phyloP scores from a whole-genome alignment of 2,329 filamentous ascomycete species.

The Trichoderma pleuroti region DNA sequence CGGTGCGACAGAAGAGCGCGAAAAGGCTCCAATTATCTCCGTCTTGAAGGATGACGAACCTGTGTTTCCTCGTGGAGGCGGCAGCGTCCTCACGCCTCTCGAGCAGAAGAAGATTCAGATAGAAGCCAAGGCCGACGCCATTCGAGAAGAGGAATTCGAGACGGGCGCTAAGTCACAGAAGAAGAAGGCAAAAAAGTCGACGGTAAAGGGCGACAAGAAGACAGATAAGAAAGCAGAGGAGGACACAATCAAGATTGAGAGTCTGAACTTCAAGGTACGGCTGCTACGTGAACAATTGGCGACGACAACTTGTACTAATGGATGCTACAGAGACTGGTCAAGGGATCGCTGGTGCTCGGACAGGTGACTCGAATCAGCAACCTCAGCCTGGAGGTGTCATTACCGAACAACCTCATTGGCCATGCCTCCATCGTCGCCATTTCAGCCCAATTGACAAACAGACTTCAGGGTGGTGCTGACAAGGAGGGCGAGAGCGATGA shows the following conservation, averaged over 20 bases:
- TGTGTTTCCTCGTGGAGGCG: constrained; percentile 88
- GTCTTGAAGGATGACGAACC: constrained; percentile 73
- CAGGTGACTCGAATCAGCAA: constrained; percentile 78
- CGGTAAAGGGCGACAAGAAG: constrained; percentile 50
- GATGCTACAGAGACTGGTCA: constrained; percentile 64
- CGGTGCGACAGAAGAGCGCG: constrained; percentile 28
- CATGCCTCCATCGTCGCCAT: constrained; percentile 91
- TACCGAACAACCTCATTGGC: constrained; percentile 90
- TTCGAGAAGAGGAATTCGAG: constrained; percentile 74
- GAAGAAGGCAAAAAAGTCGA: constrained; percentile 58
- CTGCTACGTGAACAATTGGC: not conserved
- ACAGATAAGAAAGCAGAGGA: constrained; percentile 47
- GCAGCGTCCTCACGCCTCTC: constrained; percentile 82
- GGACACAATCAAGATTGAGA: constrained; percentile 69
- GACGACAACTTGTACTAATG: not conserved
- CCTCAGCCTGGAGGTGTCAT: constrained; percentile 72
- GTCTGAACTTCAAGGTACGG: constrained; percentile 78
- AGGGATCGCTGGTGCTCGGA: constrained; percentile 83
- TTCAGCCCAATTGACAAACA: constrained; percentile 72
- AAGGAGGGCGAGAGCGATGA: constrained; percentile 54
- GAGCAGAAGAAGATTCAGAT: constrained; percentile 96
- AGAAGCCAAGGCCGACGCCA: constrained; percentile 85
- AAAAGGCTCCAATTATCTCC: constrained; percentile 40
- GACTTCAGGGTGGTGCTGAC: constrained; percentile 65
- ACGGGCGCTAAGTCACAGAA: constrained; percentile 42